Percentiles rank a stretch among this genome's conserved stretches.
These are phyloP conservation scores for Pterulicium gracile DNA, from an alignment of 1,284 basidiomycete species.

Conservation along the genomic window DNA sequence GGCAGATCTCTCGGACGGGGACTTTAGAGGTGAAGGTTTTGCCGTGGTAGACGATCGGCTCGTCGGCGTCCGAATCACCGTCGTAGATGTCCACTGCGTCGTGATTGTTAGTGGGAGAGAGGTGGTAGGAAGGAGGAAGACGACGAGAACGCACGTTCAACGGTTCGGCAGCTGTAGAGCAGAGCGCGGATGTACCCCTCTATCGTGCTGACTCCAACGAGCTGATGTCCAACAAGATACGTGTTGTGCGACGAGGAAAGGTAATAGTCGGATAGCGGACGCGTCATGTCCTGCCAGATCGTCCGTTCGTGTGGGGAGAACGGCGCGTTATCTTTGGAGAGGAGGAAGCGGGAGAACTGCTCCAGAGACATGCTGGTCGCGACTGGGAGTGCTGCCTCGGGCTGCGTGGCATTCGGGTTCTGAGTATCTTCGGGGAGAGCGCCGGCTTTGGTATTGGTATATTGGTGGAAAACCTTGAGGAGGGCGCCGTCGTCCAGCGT, in stretches of 20 bases:
- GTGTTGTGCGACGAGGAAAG: slow-evolving; percentile 75
- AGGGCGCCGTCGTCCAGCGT: too few relatives aligned
- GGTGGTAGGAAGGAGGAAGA: slow-evolving; percentile 1
- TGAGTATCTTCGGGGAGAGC: too few relatives aligned
- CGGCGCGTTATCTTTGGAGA: slow-evolving; percentile 45
- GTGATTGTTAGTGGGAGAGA: slow-evolving; percentile 1
- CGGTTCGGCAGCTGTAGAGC: slow-evolving; percentile 59
- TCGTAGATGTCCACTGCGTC: slow-evolving; percentile 63
- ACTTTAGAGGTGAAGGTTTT: slow-evolving; percentile 82
- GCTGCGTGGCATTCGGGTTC: too few relatives aligned
- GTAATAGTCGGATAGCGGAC: slow-evolving; percentile 60
- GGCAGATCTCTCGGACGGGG: slow-evolving; percentile 74
- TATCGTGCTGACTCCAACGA: slow-evolving; percentile 62
- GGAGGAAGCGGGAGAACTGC: slow-evolving; percentile 43
- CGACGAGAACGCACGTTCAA: slow-evolving; percentile 51
- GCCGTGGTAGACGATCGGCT: slow-evolving; percentile 3
- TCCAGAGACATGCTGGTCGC: slow-evolving; percentile 23
- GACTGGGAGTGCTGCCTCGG: too few relatives aligned
- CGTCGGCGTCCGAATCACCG: slow-evolving; percentile 40
- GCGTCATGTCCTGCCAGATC: slow-evolving; percentile 43
- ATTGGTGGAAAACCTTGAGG: too few relatives aligned
- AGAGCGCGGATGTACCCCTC: slow-evolving; percentile 71
- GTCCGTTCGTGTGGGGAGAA: slow-evolving; percentile 17
- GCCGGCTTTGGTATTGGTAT: too few relatives aligned
- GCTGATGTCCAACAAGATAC: slow-evolving; percentile 67